Conservation (phyloP, 495 filamentous ascomycete species). For the Aspergillus sparsus region DNA sequence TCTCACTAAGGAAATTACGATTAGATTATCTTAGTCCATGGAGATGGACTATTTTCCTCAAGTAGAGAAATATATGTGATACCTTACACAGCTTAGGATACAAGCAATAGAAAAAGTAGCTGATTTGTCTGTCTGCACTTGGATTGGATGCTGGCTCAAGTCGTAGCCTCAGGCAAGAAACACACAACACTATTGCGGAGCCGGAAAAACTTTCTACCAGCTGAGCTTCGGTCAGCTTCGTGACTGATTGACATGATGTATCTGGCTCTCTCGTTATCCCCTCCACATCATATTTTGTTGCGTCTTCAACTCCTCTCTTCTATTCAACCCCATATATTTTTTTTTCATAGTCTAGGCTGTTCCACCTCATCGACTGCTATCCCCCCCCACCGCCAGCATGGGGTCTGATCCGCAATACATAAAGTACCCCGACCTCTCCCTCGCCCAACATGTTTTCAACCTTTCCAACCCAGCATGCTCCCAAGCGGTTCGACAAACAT, state of each 20-base stretch:
- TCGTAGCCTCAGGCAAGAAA: neutral
- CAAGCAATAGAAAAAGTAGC: neutral
- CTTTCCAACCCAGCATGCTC: constrained; percentile 85
- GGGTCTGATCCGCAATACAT: constrained; percentile 96
- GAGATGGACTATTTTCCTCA: too few species aligned
- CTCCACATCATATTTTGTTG: constrained; percentile 19
- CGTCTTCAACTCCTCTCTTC: constrained; percentile 10
- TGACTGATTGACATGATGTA: constrained; percentile 35
- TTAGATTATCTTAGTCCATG: too few species aligned
- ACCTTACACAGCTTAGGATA: neutral
- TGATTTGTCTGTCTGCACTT: neutral
- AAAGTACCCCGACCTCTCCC: constrained; percentile 86
- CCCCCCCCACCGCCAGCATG: constrained; percentile 59
- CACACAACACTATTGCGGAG: constrained; percentile 8
- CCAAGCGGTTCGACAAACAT: constrained; percentile 64
- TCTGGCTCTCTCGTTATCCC: constrained; percentile 25
- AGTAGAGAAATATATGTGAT: too few species aligned
- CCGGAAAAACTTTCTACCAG: constrained; percentile 45
- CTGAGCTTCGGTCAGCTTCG: constrained; percentile 45
- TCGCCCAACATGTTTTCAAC: constrained; percentile 96
- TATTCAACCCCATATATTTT: neutral
- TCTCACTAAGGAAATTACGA: too few species aligned
- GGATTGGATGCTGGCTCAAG: neutral
- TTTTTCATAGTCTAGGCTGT: neutral
- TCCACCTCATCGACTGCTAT: neutral